Conservation (phyloP, 2,329 filamentous ascomycete species). For the Colletotrichum sp. region DNA sequence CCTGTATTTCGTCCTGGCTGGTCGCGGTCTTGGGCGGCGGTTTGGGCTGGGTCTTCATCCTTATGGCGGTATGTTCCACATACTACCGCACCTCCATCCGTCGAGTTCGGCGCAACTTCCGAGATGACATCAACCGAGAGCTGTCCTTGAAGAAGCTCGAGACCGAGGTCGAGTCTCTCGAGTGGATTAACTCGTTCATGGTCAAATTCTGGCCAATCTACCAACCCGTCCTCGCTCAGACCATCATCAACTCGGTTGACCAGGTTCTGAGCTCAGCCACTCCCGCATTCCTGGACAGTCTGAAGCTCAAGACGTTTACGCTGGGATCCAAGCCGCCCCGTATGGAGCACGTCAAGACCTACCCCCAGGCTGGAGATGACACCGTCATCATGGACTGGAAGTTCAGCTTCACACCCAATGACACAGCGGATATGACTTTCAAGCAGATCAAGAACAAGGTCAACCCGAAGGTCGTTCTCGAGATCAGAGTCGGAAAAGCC, state of each 20-base stretch:
- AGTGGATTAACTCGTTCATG: slow-evolving; percentile 99
- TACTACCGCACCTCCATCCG: slow-evolving; percentile 97
- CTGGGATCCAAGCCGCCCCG: slow-evolving; percentile 94
- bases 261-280: slow-evolving; percentile 94
- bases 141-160: slow-evolving; percentile 87
- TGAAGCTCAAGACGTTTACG: slow-evolving; percentile 92
- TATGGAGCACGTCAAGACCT: slow-evolving; percentile 97
- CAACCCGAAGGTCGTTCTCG: slow-evolving; percentile 94
- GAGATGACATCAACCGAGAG: slow-evolving; percentile 91
- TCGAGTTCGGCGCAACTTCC: slow-evolving; percentile 91
- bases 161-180: slow-evolving; percentile 88
- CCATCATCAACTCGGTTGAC: slow-evolving; percentile 91
- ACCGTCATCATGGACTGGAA: slow-evolving; percentile 99
- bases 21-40: slow-evolving; percentile 89
- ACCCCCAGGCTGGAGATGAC: slow-evolving; percentile 94
- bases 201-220: slow-evolving; percentile 99
- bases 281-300: slow-evolving; percentile 88
- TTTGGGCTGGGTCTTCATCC: slow-evolving; percentile 88
- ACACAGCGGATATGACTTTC: slow-evolving; percentile 87
- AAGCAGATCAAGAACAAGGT: slow-evolving; percentile 93
- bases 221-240: slow-evolving; percentile 89
- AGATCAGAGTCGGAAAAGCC: slow-evolving; percentile 93
- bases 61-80: slow-evolving; percentile 91
- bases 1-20: slow-evolving; percentile 89
- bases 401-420: slow-evolving; percentile 98